Base-by-base conservation (phyloP, 345 rosid genomes). In the Durio zibethinus region DNA sequence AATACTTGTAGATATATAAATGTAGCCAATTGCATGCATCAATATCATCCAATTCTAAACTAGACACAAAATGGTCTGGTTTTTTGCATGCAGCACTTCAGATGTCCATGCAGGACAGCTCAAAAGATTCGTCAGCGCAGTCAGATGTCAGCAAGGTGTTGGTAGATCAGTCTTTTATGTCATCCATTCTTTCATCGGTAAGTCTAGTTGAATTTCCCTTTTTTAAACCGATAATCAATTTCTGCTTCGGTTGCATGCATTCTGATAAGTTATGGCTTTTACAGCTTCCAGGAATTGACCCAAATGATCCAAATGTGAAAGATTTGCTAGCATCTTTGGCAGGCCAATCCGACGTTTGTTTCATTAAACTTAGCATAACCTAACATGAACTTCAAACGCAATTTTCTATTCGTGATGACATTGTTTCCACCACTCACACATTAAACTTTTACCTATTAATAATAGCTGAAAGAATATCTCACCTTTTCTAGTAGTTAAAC, bases 251-350 rank as follows among this genome's bases (percentile, higher is more conserved):
- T 63, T 65, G 8, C 75, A 31, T 40, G 59, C 4, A 20, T 71
- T 27, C 53, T 71, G 43, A 77, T 16, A 0, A 25, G 29, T 77
- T 66, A 42, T 62, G 50, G 25, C 59, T 75, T 57, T 57, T 50
- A 53, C 89, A 92, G 97, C 95, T 92, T 85, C 97, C 95, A 53
- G 94, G 97, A 75, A 94, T 92, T 81, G 94, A 92, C 82, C 90
- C 92, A 33, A 88, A 92, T 77, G 92, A 92, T 81, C 95, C 92
- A 71, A 83, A 90, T 18, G 90, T 92, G 42, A 86, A 87, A 77
- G 94, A 86, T 57, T 83, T 92, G 81, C 89, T 91, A 65, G 92
- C 91, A 21, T 89, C 95, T 76, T 79, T 92, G 80, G 89, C 83
- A 77, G 83, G 85, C 57, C 91, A 89, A 66, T 80, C 90, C 71